Evolutionary conservation across 768 basidiomycete species (phyloP).

Genomic region (Russula virescens): DNA sequence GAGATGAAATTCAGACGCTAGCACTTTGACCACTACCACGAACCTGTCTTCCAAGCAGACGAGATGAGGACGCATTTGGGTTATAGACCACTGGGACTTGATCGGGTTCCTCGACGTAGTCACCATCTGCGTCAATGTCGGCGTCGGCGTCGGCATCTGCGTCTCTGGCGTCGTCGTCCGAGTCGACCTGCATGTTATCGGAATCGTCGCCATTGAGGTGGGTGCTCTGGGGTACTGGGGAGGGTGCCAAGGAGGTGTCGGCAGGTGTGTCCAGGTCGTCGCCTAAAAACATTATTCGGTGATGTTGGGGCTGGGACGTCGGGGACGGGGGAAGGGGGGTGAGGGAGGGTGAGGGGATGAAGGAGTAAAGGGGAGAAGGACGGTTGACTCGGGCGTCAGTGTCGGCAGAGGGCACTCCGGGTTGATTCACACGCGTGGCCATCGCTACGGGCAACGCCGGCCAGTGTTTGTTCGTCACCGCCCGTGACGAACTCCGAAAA

Average conservation of each 20-base stretch:
- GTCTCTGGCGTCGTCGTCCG: slow-evolving; percentile 37
- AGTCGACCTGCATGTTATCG: slow-evolving; percentile 69
- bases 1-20: slow-evolving; percentile 13
- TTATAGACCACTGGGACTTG: slow-evolving; percentile 35
- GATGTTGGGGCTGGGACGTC: slow-evolving; percentile 22
- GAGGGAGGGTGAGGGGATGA: slow-evolving; percentile 27
- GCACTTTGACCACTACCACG: slow-evolving; percentile 24
- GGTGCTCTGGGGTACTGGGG: slow-evolving; percentile 30
- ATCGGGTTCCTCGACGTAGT: slow-evolving; percentile 44
- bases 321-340: slow-evolving; percentile 26
- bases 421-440: slow-evolving; percentile 37
- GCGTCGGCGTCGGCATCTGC: slow-evolving; percentile 45
- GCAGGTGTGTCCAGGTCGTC: slow-evolving; percentile 26
- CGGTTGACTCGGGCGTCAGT: slow-evolving; percentile 35
- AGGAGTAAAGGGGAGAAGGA: slow-evolving; percentile 30
- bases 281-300: slow-evolving; percentile 20
- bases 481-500: slow-evolving; percentile 35
- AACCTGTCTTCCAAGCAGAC: slow-evolving; percentile 30
- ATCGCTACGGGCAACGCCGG: slow-evolving; percentile 33
- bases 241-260: slow-evolving; percentile 25
- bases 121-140: slow-evolving; percentile 61
- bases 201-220: slow-evolving; percentile 43
- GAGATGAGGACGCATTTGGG: slow-evolving; percentile 38
- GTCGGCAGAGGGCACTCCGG: slow-evolving; percentile 33
- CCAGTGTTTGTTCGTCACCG: slow-evolving; percentile 32